These are phyloP conservation scores for Arachis hypogaea DNA, from an alignment of 306 rosid genomes.

Conservation along the genomic window DNA sequence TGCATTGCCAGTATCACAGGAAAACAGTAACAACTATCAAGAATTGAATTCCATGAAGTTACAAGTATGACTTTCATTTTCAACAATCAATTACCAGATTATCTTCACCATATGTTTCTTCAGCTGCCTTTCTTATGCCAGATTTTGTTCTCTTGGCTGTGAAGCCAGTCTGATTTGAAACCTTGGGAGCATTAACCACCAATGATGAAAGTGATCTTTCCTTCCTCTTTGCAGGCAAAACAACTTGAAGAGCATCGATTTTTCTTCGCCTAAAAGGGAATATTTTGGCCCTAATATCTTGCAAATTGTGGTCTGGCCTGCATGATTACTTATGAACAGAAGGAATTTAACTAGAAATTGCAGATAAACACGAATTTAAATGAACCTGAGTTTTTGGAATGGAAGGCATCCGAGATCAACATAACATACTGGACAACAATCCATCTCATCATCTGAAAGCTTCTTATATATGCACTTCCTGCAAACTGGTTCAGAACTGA, in stretches of 20 bases:
- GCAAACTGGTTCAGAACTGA: conserved; percentile 67
- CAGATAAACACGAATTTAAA: no score
- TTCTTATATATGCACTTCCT: conserved; percentile 85
- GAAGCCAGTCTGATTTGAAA: conserved; percentile 70
- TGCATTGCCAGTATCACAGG: conserved; percentile 11
- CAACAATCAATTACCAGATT: conserved; percentile 49
- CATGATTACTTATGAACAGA: conserved; percentile 16
- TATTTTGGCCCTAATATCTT: conserved; percentile 86
- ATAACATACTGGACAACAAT: conserved; percentile 86
- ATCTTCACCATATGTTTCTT: conserved; percentile 58
- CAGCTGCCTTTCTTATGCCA: conserved; percentile 72
- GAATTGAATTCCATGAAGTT: not conserved
- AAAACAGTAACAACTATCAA: conserved; percentile 5
- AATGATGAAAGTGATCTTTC: conserved; percentile 96
- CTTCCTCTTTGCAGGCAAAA: conserved; percentile 83
- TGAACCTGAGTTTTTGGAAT: conserved; percentile 83
- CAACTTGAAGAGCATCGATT: conserved; percentile 59
- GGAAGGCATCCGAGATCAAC: conserved; percentile 92
- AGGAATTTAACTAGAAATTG: no score
- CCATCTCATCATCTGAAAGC: conserved; percentile 84
- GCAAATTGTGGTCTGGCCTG: conserved; percentile 99
- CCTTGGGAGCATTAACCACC: conserved; percentile 89
- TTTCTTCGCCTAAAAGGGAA: conserved; percentile 76
- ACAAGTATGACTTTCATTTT: conserved; percentile 53
- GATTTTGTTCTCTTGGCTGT: conserved; percentile 90